Base-by-base conservation (phyloP, 257 asterid species). In the Lycium barbarum region DNA sequence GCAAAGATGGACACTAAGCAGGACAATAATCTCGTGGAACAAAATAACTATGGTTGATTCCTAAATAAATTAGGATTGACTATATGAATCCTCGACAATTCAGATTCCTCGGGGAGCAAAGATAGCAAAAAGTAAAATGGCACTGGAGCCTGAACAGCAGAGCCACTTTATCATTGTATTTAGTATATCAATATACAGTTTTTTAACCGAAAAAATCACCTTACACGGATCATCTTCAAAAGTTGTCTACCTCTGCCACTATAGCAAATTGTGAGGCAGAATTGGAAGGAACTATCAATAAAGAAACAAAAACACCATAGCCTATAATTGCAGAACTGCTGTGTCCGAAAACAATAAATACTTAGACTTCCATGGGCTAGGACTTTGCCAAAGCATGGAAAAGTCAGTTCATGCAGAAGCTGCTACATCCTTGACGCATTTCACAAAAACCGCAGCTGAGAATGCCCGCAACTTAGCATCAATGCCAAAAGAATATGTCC, bases 401-500 rank as follows among this genome's bases (percentile, higher is more conserved):
- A 53, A 53, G 7, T 26, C 62, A 14, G 26, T 7, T 76, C 81
- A 53, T 53, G 65, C 9, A 1, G 62, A 76, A 14, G 65, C 7
- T 53, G 45, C 63, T 76, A 54, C 82, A 76, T 59, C 66, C 33
- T 59, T 7, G 4, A n/a, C 66, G 15, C 62, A 14, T 57, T 57
- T 57, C 62, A 57, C 62, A 18, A 57, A 15, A 59, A 59, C 26
- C 3, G 11, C 66, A 59, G 18, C 66, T 59, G 33, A 7, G 18
- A n/a, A 59, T 59, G 66, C 33, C 66, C 18, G 66, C 66, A n/a
- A 59, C 66, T n/a, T 59, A 8, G 4, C 15, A 6, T 7, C 45
- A 0, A 36, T 76, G 62, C 12, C 78, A 36, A 76, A 26, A 76
- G 14, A 76, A 53, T 76, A 76, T 76, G 63, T 76, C 62, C 82